Conservation (phyloP, 2,329 filamentous ascomycete species). For the Epichloe uncinata region DNA sequence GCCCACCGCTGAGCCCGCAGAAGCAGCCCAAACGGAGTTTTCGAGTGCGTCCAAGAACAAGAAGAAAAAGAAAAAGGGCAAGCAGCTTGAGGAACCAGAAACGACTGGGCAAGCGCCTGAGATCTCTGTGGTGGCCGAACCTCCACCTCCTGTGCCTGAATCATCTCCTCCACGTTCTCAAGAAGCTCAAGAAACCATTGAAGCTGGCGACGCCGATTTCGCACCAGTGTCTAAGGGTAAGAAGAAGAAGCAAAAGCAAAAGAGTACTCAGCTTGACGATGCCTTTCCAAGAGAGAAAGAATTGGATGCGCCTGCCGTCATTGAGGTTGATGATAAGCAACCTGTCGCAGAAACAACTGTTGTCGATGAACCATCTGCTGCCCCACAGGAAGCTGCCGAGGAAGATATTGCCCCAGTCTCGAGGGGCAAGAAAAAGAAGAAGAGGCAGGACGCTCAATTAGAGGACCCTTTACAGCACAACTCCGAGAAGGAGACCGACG, state of each 20-base stretch:
- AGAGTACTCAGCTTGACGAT: background rate
- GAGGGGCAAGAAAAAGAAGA: slow-evolving; percentile 14
- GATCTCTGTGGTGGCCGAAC: background rate
- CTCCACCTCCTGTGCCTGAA: background rate
- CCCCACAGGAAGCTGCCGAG: slow-evolving; percentile 5
- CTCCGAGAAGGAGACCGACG: slow-evolving; percentile 4
- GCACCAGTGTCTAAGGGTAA: background rate
- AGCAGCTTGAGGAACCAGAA: slow-evolving; percentile 4
- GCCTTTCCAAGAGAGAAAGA: background rate
- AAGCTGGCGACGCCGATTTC: background rate
- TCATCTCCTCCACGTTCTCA: background rate
- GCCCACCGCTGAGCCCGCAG: background rate
- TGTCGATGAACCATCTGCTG: slow-evolving; percentile 5
- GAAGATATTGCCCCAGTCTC: slow-evolving; percentile 1
- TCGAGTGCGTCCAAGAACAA: too few relatives aligned
- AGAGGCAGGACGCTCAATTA: slow-evolving; percentile 11
- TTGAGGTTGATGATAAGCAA: background rate
- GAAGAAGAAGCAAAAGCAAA: background rate
- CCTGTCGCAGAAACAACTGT: background rate
- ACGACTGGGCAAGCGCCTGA: slow-evolving; percentile 3
- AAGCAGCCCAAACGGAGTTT: background rate
- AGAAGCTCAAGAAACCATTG: background rate
- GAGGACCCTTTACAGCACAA: slow-evolving; percentile 6
- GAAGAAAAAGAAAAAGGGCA: slow-evolving; percentile 16
- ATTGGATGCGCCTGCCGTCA: background rate